A percentile compares a stretch with the other conserved stretches of the same genome.
phyloP scores from a whole-genome alignment of 2,329 filamentous ascomycete genomes.

The Colletotrichum musae region DNA sequence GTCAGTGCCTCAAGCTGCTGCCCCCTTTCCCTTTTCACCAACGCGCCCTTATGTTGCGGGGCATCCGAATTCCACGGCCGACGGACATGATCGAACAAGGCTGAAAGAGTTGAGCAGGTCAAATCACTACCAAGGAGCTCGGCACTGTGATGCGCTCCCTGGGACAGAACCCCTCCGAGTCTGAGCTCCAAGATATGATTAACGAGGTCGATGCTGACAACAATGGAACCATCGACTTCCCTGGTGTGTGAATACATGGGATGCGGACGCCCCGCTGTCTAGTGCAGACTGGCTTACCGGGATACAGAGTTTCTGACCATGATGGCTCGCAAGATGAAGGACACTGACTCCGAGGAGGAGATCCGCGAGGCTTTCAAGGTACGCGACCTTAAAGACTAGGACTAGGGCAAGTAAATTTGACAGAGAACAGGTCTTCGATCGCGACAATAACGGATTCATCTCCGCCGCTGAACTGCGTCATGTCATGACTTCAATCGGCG shows the following conservation, averaged over 20 bases:
- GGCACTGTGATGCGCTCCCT: constrained; percentile 93
- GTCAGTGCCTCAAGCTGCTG: constrained; percentile 67
- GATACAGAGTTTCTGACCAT: constrained; percentile 89
- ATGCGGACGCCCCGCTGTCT: neutral
- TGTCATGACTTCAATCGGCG: constrained; percentile 92
- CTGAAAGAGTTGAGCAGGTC: constrained; percentile 68
- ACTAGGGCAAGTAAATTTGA: neutral
- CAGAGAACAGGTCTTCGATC: constrained; percentile 77
- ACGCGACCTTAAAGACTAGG: constrained; percentile 7
- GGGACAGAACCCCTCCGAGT: constrained; percentile 91
- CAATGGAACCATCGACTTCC: constrained; percentile 93
- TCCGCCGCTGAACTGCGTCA: constrained; percentile 89
- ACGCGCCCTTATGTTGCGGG: neutral
- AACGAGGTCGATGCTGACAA: constrained; percentile 94
- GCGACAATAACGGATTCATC: constrained; percentile 93
- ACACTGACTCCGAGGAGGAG: constrained; percentile 92
- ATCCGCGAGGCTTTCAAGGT: constrained; percentile 93
- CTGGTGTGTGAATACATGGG: constrained; percentile 69
- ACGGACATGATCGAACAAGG: constrained; percentile 11
- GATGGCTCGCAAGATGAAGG: constrained; percentile 97
- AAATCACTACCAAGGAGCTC: constrained; percentile 93
- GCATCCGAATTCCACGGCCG: neutral
- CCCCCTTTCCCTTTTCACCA: constrained; percentile 10
- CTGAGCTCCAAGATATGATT: constrained; percentile 93
- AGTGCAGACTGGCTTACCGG: constrained; percentile 45